phyloP scores from a whole-genome alignment of 768 basidiomycete species.

The Boletus edulis region DNA sequence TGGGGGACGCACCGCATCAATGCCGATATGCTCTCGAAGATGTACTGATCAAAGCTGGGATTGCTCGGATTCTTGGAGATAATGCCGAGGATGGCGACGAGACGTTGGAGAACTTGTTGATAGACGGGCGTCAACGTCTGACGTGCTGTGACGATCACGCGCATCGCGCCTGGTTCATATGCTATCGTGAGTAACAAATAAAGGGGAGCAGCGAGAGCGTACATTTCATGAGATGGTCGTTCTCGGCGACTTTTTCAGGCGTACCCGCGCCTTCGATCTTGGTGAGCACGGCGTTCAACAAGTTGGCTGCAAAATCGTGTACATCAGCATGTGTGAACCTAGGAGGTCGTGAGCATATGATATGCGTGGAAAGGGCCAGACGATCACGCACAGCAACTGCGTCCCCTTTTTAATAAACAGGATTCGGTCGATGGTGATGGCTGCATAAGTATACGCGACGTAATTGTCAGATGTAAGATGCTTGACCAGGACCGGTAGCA shows the following conservation, averaged over 20 bases:
- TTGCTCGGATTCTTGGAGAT: slow-evolving; percentile 97
- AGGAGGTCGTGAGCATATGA: not conserved
- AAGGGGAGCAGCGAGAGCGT: slow-evolving; percentile 19
- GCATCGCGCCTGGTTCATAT: slow-evolving; percentile 75
- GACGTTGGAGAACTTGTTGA: slow-evolving; percentile 60
- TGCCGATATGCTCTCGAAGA: slow-evolving; percentile 95
- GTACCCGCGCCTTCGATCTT: slow-evolving; percentile 79
- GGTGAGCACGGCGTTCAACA: slow-evolving; percentile 68
- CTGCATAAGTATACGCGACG: slow-evolving; percentile 94
- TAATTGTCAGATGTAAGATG: slow-evolving; percentile 84
- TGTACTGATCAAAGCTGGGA: slow-evolving; percentile 96
- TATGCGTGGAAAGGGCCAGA: not conserved
- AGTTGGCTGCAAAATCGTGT: slow-evolving; percentile 71
- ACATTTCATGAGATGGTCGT: slow-evolving; percentile 99
- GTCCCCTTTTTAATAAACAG: slow-evolving; percentile 83
- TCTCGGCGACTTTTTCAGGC: slow-evolving; percentile 93
- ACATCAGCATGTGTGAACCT: slow-evolving; percentile 91
- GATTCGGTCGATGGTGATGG: slow-evolving; percentile 96
- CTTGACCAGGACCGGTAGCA: slow-evolving; percentile 79
- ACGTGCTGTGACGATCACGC: slow-evolving; percentile 87
- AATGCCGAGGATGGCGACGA: slow-evolving; percentile 80
- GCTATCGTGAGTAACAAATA: not conserved
- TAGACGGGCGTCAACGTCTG: slow-evolving; percentile 70
- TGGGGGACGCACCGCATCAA: slow-evolving; percentile 61
- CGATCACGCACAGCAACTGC: slow-evolving; percentile 61